Conservation (phyloP, 352 stramenopile genomes). For the Pythium sp. region DNA sequence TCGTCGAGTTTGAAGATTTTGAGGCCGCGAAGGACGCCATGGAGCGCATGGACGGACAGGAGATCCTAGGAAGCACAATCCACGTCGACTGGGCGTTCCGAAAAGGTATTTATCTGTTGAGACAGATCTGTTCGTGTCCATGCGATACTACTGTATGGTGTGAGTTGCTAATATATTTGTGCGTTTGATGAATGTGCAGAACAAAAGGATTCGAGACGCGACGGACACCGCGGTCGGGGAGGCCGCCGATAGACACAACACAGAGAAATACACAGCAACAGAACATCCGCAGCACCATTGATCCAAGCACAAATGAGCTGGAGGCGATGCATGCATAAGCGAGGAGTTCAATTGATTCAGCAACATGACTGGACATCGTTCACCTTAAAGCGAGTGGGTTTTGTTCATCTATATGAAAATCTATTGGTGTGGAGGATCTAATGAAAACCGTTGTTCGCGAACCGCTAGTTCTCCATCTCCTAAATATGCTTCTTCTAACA, state of each 20-base stretch:
- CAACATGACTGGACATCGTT: background rate
- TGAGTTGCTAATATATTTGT: background rate
- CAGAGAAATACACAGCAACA: background rate
- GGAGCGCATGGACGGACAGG: constrained; percentile 89
- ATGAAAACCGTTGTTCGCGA: background rate
- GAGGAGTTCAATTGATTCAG: background rate
- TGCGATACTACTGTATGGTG: background rate
- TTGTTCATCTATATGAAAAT: constrained; percentile 8
- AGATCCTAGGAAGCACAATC: constrained; percentile 89
- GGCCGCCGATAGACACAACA: constrained; percentile 43
- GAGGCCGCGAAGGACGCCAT: constrained; percentile 91
- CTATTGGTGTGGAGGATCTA: constrained; percentile 5
- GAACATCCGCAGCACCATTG: background rate
- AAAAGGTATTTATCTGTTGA: constrained; percentile 34
- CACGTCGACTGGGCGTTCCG: constrained; percentile 94
- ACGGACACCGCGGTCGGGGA: constrained; percentile 30
- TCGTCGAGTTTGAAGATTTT: constrained; percentile 93
- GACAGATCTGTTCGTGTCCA: background rate
- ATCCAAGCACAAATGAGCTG: background rate
- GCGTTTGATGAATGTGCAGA: constrained; percentile 11
- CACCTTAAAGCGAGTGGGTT: background rate
- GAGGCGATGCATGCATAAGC: background rate
- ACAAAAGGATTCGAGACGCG: constrained; percentile 25
- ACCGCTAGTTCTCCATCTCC: background rate
- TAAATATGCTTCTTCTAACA: constrained; percentile 8